Percentiles rank a stretch among this genome's conserved stretches.
Conservation (phyloP, 2,329 filamentous ascomycete genomes). For the Raffaelea albimanens region DNA sequence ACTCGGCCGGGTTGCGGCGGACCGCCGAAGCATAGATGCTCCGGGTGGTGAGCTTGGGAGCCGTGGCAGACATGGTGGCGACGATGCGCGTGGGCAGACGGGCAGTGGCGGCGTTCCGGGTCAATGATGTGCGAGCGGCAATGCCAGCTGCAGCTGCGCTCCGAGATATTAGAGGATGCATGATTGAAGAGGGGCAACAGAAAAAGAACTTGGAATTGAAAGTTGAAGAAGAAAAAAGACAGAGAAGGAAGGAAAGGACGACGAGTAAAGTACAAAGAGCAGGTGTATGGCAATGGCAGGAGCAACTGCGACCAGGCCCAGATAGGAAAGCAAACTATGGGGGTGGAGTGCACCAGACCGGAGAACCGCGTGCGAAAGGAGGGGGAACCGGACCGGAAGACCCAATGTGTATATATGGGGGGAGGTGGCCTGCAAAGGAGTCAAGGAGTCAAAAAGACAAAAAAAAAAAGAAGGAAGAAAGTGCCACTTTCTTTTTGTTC, state of each 20-base stretch:
- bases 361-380: too few relatives aligned
- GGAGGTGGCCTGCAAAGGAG: too few relatives aligned
- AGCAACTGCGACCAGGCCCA: neutral
- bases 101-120: neutral
- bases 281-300: neutral
- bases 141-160: conserved; percentile 25
- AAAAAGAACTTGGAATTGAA: too few relatives aligned
- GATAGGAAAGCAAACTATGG: neutral
- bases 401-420: too few relatives aligned
- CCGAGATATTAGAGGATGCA: conserved; percentile 37
- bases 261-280: neutral
- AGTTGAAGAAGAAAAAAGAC: neutral
- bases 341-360: neutral
- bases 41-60: conserved; percentile 27
- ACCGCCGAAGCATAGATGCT: conserved; percentile 48
- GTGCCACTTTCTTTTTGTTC: too few relatives aligned
- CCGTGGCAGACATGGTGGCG: conserved; percentile 14
- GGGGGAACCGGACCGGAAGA: too few relatives aligned
- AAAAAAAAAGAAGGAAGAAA: too few relatives aligned
- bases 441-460: too few relatives aligned
- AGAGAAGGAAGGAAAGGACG: neutral
- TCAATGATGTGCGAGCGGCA: conserved; percentile 14
- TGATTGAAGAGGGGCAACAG: too few relatives aligned
- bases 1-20: conserved; percentile 40
- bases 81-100: neutral